phyloP scores from a whole-genome alignment of 2,329 filamentous ascomycete genomes.

The Cephalotrichum gorgonifer region DNA sequence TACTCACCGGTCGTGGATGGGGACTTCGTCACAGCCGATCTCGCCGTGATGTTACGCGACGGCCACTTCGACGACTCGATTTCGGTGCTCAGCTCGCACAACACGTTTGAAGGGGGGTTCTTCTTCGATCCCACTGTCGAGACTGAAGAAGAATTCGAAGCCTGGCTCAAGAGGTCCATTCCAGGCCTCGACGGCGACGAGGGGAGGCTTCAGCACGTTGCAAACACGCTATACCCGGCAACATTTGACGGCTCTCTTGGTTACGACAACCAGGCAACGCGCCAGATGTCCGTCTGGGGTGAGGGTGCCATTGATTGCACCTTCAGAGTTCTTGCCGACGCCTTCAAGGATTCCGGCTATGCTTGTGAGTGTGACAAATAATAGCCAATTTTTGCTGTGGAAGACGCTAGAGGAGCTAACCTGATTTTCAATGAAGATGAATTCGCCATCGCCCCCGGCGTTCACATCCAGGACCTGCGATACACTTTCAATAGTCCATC shows the following conservation, averaged over 20 bases:
- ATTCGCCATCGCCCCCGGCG: conserved; percentile 7
- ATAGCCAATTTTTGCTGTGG: neutral
- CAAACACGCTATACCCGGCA: conserved; percentile 6
- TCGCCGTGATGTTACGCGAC: neutral
- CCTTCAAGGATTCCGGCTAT: conserved; percentile 3
- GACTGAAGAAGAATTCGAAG: conserved; percentile 7
- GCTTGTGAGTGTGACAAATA: conserved; percentile 6
- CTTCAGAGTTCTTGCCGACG: conserved; percentile 5
- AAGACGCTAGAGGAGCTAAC: neutral
- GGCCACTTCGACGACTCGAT: conserved; percentile 3
- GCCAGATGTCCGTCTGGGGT: conserved; percentile 7
- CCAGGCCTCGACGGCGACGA: conserved; percentile 5
- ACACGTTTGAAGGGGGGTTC: conserved; percentile 7
- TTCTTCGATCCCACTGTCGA: conserved; percentile 8
- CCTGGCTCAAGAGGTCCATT: conserved; percentile 4
- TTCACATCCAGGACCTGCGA: conserved; percentile 8
- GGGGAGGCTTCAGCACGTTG: neutral
- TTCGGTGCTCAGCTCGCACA: conserved; percentile 7
- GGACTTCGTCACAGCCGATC: neutral
- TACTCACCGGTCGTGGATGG: conserved; percentile 5
- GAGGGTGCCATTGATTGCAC: conserved; percentile 8
- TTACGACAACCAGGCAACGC: conserved; percentile 4
- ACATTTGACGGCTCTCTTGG: conserved; percentile 7
- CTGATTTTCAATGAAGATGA: conserved; percentile 1
- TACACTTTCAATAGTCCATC: conserved; percentile 7